Conservation (phyloP, 23 red algal species). For the Rhodosorus marinus region DNA sequence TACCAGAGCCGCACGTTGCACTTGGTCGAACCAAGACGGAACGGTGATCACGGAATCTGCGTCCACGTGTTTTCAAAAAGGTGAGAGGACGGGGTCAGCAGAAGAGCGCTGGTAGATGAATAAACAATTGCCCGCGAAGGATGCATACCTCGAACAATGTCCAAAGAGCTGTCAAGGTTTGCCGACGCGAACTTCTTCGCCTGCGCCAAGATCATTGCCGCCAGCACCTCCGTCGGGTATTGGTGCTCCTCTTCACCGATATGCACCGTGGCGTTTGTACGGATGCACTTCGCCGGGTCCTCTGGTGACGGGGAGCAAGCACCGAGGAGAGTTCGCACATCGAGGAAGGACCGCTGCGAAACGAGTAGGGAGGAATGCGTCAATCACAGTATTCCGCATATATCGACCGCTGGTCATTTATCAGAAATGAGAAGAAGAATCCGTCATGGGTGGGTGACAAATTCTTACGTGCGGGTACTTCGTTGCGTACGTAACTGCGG, state of each 20-base stretch:
- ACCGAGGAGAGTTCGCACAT: slow-evolving; percentile 32
- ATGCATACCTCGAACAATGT: no score
- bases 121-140: no score
- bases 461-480: slow-evolving; percentile 25
- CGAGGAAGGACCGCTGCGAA: slow-evolving; percentile 20
- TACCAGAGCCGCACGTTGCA: slow-evolving; percentile 28
- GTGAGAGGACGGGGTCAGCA: no score
- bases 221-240: slow-evolving; percentile 36
- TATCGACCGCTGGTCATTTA: no score
- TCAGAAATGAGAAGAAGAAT: no score
- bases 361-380: no score
- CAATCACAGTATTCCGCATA: no score
- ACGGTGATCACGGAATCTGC: slow-evolving; percentile 72
- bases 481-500: slow-evolving; percentile 48
- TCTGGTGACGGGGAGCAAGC: not conserved
- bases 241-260: slow-evolving; percentile 5
- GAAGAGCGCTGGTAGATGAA: no score
- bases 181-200: slow-evolving; percentile 13
- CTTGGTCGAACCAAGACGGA: slow-evolving; percentile 47
- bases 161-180: slow-evolving; percentile 10
- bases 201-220: slow-evolving; percentile 49
- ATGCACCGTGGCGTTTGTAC: not conserved
- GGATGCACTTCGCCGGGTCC: slow-evolving; percentile 1
- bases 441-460: no score
- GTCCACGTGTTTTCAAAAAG: no score